phyloP scores from a whole-genome alignment of 306 rosid species.

The Quercus berberidifolia region DNA sequence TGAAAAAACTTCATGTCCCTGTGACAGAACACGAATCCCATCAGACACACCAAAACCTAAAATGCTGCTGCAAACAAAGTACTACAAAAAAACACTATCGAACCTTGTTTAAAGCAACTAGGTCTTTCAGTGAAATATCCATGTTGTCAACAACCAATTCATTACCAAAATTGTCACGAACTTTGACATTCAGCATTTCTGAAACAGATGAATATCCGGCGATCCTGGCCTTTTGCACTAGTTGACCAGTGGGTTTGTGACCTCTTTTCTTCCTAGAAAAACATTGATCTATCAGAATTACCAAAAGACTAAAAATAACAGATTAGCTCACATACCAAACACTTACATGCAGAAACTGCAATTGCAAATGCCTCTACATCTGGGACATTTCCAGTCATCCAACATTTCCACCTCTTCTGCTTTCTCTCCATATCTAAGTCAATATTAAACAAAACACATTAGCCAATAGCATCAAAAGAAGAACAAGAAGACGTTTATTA shows the following conservation, averaged over 20 bases:
- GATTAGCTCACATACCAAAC: neutral
- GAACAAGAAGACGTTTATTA: neutral
- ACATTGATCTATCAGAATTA: slow-evolving; percentile 10
- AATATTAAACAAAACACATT: slow-evolving; percentile 1
- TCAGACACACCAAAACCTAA: neutral
- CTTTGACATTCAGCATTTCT: slow-evolving; percentile 40
- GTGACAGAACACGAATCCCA: neutral
- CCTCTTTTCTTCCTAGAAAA: slow-evolving; percentile 64
- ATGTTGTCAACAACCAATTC: neutral
- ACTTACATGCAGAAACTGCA: slow-evolving; percentile 77
- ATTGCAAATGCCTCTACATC: slow-evolving; percentile 67
- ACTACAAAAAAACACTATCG: neutral
- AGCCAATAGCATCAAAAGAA: neutral
- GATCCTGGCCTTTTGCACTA: slow-evolving; percentile 45
- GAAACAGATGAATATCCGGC: slow-evolving; percentile 61
- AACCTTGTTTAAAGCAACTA: slow-evolving; percentile 27
- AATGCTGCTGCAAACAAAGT: neutral
- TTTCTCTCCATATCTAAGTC: slow-evolving; percentile 66
- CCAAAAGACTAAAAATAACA: neutral
- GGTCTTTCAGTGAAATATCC: slow-evolving; percentile 14
- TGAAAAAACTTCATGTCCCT: slow-evolving; percentile 29
- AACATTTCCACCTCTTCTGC: slow-evolving; percentile 39
- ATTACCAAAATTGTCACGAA: slow-evolving; percentile 18
- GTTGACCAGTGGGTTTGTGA: slow-evolving; percentile 60
- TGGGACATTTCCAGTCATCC: slow-evolving; percentile 72